Conservation (phyloP, 176 grass and related monocot species). For the barley (Hordeum vulgare) region DNA sequence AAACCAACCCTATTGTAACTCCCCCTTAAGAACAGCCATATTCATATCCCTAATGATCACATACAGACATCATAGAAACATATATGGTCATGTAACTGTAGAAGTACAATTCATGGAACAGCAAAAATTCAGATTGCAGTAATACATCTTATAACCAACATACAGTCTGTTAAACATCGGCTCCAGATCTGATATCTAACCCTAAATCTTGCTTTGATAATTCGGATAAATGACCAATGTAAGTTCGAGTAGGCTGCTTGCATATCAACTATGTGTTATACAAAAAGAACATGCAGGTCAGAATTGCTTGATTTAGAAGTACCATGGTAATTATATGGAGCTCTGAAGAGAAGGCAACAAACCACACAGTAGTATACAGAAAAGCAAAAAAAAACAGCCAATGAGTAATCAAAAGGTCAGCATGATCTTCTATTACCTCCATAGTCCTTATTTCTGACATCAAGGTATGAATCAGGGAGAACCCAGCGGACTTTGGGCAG, state of each 20-base stretch:
- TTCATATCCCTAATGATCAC: neutral
- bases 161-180: neutral
- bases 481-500: conserved; percentile 65
- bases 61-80: neutral
- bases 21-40: neutral
- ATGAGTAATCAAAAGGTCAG: neutral
- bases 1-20: neutral
- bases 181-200: neutral
- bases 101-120: neutral
- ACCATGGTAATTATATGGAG: neutral
- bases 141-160: neutral
- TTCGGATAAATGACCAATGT: neutral
- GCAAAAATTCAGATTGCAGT: neutral
- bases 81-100: neutral
- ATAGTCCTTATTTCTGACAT: conserved; percentile 73
- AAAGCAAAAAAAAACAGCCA: neutral
- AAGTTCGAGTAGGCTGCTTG: neutral
- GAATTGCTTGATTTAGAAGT: neutral
- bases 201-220: neutral
- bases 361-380: neutral
- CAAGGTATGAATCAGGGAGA: conserved; percentile 77
- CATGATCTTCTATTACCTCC: conserved; percentile 42
- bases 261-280: neutral
- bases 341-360: neutral
- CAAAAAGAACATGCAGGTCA: neutral